Base-by-base conservation (phyloP, 768 basidiomycete genomes). In the Hericium erinaceus region DNA sequence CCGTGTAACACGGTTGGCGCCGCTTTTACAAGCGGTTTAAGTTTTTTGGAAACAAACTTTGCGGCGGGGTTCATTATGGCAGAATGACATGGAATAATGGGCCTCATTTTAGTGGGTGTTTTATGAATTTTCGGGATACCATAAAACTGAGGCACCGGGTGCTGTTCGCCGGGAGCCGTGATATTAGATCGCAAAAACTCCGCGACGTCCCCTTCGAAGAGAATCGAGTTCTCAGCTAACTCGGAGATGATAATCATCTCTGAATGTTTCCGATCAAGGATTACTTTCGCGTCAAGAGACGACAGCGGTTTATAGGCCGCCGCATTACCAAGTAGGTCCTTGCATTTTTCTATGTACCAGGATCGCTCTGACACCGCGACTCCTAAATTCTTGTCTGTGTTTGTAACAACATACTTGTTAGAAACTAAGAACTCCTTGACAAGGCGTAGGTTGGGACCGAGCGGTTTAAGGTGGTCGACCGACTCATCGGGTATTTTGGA, bases 81-180 rank as follows among this genome's bases (percentile, higher is more conserved):
- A 10, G 57, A 60, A 55, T 71, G 69, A 57, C 71, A 72, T 9
- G 71, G 71, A 44, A 73, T 59, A 18, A 73, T 73, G 9, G 64
- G 69, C 40, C 67, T 54, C 56, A 69, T 64, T 49, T 66, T 66
- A 13, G 64, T 56, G 4, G 69, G 70, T 56, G 64, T 55, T 56
- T 71, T 72, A 58, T 72, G 71, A 4, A 71, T 71, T 57, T 71
- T 71, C 13, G 71, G 71, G n/a, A 72, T 71, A 5, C 68, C 68
- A 44, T 65, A 64, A 54, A 68, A 67, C 28, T 49, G n/a, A 4
- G 60, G 64, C 28, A 59, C 50, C 39, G 18, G 50, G 24, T 60
- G 59, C 55, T 49, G 16, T 12, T 18, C 48, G 12, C 48, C 48
- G 48, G 18, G 20, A 16, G 48, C 16, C 5, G 28, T 53, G 2